phyloP scores from a whole-genome alignment of 1,284 basidiomycete genomes.

The Polyporus tsugae region DNA sequence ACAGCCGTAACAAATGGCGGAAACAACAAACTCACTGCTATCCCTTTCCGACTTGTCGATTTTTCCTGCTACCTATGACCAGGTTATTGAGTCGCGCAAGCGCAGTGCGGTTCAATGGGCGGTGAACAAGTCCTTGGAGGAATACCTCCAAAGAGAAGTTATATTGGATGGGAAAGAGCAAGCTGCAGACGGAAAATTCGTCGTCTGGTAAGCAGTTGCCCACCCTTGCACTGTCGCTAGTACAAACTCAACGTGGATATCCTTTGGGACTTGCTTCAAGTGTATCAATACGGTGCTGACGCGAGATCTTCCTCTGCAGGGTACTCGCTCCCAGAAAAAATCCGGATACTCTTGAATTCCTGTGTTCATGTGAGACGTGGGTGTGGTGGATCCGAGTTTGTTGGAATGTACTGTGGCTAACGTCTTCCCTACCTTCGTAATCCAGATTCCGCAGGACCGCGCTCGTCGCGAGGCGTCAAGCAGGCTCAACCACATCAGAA shows the following conservation, averaged over 20 bases:
- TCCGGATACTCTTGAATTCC: conserved; percentile 49
- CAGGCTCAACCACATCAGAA: conserved; percentile 18
- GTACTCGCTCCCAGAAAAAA: conserved; percentile 51
- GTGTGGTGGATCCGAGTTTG: conserved; percentile 20
- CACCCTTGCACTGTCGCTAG: neutral
- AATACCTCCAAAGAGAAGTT: conserved; percentile 46
- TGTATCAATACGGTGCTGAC: neutral
- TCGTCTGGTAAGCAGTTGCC: conserved; percentile 45
- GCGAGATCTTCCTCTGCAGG: conserved; percentile 40
- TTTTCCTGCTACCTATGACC: conserved; percentile 43
- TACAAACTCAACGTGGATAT: neutral
- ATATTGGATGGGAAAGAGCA: conserved; percentile 47
- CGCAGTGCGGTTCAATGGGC: conserved; percentile 47
- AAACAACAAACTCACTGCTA: neutral
- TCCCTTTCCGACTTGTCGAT: conserved; percentile 34
- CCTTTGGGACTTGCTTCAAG: neutral
- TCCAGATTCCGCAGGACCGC: conserved; percentile 42
- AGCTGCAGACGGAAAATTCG: conserved; percentile 45
- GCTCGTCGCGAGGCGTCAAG: conserved; percentile 28
- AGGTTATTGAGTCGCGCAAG: conserved; percentile 42
- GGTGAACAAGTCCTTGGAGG: conserved; percentile 43
- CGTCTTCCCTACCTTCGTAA: neutral
- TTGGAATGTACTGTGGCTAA: neutral
- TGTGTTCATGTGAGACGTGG: conserved; percentile 57
- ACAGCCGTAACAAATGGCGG: conserved; percentile 6